Evolutionary conservation across 306 rosid species (phyloP), one percentile per base, ranked within the genome.

Genomic region (Glycine latifolia): DNA sequence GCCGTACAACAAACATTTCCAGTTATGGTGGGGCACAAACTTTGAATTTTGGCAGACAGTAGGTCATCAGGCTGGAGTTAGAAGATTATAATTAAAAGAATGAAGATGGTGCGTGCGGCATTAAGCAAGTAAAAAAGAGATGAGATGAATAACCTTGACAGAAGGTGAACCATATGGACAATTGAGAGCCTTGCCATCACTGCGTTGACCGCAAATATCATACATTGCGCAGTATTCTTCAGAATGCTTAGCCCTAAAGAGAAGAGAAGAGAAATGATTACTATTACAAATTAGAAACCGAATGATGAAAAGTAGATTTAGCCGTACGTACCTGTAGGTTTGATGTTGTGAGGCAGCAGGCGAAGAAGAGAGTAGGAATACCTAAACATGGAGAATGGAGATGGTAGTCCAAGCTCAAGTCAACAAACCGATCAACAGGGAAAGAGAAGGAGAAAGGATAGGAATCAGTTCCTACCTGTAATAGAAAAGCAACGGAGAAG

Each of bases 221-320:
- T 91, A 95, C 99, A 95, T 95, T 53, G 99, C 95, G 88, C 99
- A 95, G 87, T 90, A 95, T 76, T 89, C 97, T 79, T 73, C 39
- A 44, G 94, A 85, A 82, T 95, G 97, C 35, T 54, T 85, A 73
- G 83, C 87, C 87, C 97, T 94, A 79, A 39, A 39, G 44, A 39
- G 44, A 39, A 39, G 44, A 39, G 44, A 39, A 71, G 31, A 26
- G 31, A 26, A 26, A 26, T 26, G 31, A 26, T 26, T 26, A 26
- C 31, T 26, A 26, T 26, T 26, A 26, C 31, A 26, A 26, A 26
- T 26, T 26, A 26, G 31, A 26, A 26, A 26, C 2, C 31, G 31
- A 26, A 26, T 26, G 31, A 26, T 26, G 31, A 26, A 3, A 56
- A 6, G 7, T 12, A 13, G 12, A 37, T 65, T 65, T 37, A 65